Percentiles rank a stretch among this genome's conserved stretches.
Conservation (phyloP, 2,329 filamentous ascomycete species). For the Pyrenochaeta sp. region DNA sequence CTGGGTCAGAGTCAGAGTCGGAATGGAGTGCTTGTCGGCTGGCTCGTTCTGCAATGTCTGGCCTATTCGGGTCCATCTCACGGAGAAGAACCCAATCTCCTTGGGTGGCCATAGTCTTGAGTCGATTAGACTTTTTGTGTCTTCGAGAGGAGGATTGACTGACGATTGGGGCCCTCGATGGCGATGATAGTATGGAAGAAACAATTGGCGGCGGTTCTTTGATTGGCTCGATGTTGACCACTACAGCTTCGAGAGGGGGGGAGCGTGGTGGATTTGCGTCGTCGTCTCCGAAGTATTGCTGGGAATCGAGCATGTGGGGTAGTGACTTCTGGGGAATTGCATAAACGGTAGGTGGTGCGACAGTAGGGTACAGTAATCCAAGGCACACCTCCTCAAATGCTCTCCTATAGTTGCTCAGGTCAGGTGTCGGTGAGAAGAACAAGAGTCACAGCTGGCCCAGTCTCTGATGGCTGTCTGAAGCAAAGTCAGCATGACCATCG, state of each 20-base stretch:
- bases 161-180: slow-evolving; percentile 40
- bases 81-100: slow-evolving; percentile 73
- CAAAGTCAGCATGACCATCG: slow-evolving; percentile 35
- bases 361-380: slow-evolving; percentile 21
- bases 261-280: slow-evolving; percentile 54
- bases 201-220: slow-evolving; percentile 58
- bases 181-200: slow-evolving; percentile 29
- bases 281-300: slow-evolving; percentile 59
- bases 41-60: slow-evolving; percentile 69
- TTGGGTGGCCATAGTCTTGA: slow-evolving; percentile 64
- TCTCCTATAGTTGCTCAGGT: slow-evolving; percentile 20
- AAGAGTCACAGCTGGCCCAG: slow-evolving; percentile 29
- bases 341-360: slow-evolving; percentile 3
- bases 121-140: slow-evolving; percentile 57
- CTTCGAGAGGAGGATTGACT: slow-evolving; percentile 54
- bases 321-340: background rate
- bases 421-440: slow-evolving; percentile 23
- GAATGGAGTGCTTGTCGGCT: slow-evolving; percentile 60
- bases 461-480: slow-evolving; percentile 30
- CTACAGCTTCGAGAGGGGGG: slow-evolving; percentile 51
- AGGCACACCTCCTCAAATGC: slow-evolving; percentile 29
- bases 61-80: slow-evolving; percentile 68
- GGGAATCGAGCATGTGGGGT: slow-evolving; percentile 36
- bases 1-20: slow-evolving; percentile 54
- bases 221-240: slow-evolving; percentile 54